Percentiles rank a stretch among this genome's conserved stretches.
These are phyloP conservation scores for Saitozyma podzolica DNA, from an alignment of 768 basidiomycete species.

Conservation along the genomic window DNA sequence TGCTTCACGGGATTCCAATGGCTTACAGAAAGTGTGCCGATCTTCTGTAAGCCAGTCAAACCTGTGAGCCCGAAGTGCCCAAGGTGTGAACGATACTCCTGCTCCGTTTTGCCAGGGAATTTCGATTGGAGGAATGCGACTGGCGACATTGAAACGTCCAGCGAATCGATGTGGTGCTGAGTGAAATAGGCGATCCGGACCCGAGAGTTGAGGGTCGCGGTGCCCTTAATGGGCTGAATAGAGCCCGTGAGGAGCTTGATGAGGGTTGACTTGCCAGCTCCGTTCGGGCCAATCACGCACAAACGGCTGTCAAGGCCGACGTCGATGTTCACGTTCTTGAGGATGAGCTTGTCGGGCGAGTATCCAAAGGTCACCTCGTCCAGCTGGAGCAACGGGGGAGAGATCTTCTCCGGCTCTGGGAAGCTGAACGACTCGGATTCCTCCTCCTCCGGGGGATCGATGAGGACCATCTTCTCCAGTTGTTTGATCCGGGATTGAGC, in stretches of 20 bases:
- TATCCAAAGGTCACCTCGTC: slow-evolving; percentile 91
- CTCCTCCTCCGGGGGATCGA: slow-evolving; percentile 87
- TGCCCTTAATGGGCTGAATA: slow-evolving; percentile 69
- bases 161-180: slow-evolving; percentile 81
- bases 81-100: slow-evolving; percentile 91
- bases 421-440: slow-evolving; percentile 95
- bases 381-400: slow-evolving; percentile 90
- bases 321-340: slow-evolving; percentile 81
- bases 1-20: neutral
- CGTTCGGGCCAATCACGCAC: slow-evolving; percentile 82
- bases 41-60: slow-evolving; percentile 80
- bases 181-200: slow-evolving; percentile 62
- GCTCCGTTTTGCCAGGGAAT: slow-evolving; percentile 92
- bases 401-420: slow-evolving; percentile 95
- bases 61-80: slow-evolving; percentile 98
- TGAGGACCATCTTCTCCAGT: slow-evolving; percentile 84
- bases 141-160: slow-evolving; percentile 78
- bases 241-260: slow-evolving; percentile 92
- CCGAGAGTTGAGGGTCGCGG: slow-evolving; percentile 86
- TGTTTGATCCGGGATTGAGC: slow-evolving; percentile 75
- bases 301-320: slow-evolving; percentile 94
- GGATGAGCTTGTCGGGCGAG: slow-evolving; percentile 68
- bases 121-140: slow-evolving; percentile 89
- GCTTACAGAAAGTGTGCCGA: slow-evolving; percentile 75
- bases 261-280: slow-evolving; percentile 95